Conservation (phyloP, 108 stramenopile species). For the Discostella pseudostelligera region DNA sequence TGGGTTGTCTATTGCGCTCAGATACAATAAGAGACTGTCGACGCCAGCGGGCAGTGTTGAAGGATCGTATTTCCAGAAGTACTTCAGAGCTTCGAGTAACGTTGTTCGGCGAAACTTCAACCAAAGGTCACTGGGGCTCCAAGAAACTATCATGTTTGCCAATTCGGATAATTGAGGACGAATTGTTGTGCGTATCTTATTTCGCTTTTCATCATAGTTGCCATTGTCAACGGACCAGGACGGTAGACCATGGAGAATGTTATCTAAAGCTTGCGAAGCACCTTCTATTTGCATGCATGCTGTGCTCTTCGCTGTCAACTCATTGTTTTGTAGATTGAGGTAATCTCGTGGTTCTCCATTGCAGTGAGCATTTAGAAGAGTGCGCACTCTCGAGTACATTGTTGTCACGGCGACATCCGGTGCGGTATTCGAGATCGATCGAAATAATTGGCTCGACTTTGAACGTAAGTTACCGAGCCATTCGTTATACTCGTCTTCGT, state of each 20-base stretch:
- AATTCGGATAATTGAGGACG: slow-evolving; percentile 61
- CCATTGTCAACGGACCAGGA: slow-evolving; percentile 59
- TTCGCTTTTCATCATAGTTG: slow-evolving; percentile 38
- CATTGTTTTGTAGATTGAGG: slow-evolving; percentile 60
- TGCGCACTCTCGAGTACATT: slow-evolving; percentile 48
- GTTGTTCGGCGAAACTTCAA: slow-evolving; percentile 72
- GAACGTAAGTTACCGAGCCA: slow-evolving; percentile 80
- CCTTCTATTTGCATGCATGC: slow-evolving; percentile 79
- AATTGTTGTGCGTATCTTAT: slow-evolving; percentile 48
- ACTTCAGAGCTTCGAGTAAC: slow-evolving; percentile 65
- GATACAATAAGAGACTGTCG: slow-evolving; percentile 66
- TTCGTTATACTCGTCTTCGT: slow-evolving; percentile 74
- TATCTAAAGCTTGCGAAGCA: slow-evolving; percentile 72
- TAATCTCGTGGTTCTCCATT: slow-evolving; percentile 74
- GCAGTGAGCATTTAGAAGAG: slow-evolving; percentile 53
- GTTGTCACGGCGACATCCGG: slow-evolving; percentile 61
- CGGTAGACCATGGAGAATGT: slow-evolving; percentile 73
- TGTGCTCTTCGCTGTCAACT: slow-evolving; percentile 65
- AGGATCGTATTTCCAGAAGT: slow-evolving; percentile 83
- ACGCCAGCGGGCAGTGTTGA: slow-evolving; percentile 75
- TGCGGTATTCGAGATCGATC: slow-evolving; percentile 61
- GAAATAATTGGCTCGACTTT: slow-evolving; percentile 67
- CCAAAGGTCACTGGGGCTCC: slow-evolving; percentile 81
- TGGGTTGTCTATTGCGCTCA: slow-evolving; percentile 56
- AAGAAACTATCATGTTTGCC: slow-evolving; percentile 59